A percentile compares a stretch with the other conserved stretches of the same genome.
These are phyloP conservation scores for Ceratocystis lukuohia DNA, from an alignment of 2,329 filamentous ascomycete species.

Conservation along the genomic window DNA sequence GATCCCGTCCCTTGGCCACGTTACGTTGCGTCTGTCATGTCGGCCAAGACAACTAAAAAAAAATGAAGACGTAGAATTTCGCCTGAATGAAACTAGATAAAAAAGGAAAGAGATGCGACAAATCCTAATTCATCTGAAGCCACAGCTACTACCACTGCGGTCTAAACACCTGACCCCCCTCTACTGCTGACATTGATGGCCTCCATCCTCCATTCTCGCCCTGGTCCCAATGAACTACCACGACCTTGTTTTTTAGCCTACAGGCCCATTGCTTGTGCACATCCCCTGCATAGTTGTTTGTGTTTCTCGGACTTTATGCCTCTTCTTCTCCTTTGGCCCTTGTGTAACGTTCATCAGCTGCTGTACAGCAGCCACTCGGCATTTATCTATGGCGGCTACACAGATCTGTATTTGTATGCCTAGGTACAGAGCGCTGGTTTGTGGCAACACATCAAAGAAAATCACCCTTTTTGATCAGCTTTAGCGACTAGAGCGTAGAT, in stretches of 20 bases:
- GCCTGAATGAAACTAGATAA: background rate
- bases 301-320: background rate
- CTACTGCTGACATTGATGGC: background rate
- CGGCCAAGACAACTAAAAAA: background rate
- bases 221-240: background rate
- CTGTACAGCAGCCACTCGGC: background rate
- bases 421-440: too few species aligned
- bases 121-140: background rate
- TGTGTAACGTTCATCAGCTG: background rate
- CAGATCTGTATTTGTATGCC: too few species aligned
- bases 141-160: background rate
- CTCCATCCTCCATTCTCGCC: background rate
- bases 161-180: background rate
- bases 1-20: background rate
- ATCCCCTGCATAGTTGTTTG: background rate
- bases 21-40: slow-evolving; percentile 8
- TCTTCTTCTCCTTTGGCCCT: background rate
- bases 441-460: too few species aligned
- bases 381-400: background rate
- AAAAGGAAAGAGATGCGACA: too few species aligned
- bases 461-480: too few species aligned
- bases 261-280: background rate
- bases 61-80: background rate
- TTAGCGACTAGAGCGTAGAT: too few species aligned
- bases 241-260: background rate